Conservation (phyloP, 108 stramenopile species). For the Epithemia pelagica region DNA sequence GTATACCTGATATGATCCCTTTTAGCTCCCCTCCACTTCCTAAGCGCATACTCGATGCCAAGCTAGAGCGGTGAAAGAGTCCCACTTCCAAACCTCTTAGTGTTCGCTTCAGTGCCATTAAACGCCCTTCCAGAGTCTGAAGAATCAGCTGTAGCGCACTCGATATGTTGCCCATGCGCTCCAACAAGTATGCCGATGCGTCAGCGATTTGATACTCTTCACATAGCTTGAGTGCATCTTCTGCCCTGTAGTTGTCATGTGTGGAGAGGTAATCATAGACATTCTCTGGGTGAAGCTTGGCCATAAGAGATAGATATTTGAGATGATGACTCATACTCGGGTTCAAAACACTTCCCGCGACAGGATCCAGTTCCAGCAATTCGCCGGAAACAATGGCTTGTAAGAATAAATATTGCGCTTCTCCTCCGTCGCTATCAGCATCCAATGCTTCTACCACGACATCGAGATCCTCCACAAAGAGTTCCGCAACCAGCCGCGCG, state of each 20-base stretch:
- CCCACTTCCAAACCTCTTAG: conserved; percentile 44
- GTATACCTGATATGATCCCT: not conserved
- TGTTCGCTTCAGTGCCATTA: conserved; percentile 58
- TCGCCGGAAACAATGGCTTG: conserved; percentile 63
- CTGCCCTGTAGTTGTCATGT: conserved; percentile 69
- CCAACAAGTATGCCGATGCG: conserved; percentile 85
- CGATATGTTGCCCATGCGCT: conserved; percentile 81
- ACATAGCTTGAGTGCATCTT: conserved; percentile 77
- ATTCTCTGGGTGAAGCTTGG: conserved; percentile 60
- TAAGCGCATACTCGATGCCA: not conserved
- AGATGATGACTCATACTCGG: conserved; percentile 62
- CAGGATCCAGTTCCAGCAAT: conserved; percentile 45
- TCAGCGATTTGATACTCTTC: conserved; percentile 78
- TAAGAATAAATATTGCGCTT: conserved; percentile 50
- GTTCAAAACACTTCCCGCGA: conserved; percentile 53
- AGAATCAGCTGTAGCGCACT: conserved; percentile 83
- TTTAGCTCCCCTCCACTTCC: not conserved
- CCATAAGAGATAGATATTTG: conserved; percentile 58
- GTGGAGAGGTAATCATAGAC: conserved; percentile 77
- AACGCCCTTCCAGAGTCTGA: conserved; percentile 58
- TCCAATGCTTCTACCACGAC: conserved; percentile 42
- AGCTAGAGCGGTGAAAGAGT: not conserved
- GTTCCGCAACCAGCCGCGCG: conserved; percentile 56
- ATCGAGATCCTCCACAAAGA: conserved; percentile 73
- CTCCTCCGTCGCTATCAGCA: conserved; percentile 20